Conservation (phyloP, 345 rosid species). For the Luvunga scandens region DNA sequence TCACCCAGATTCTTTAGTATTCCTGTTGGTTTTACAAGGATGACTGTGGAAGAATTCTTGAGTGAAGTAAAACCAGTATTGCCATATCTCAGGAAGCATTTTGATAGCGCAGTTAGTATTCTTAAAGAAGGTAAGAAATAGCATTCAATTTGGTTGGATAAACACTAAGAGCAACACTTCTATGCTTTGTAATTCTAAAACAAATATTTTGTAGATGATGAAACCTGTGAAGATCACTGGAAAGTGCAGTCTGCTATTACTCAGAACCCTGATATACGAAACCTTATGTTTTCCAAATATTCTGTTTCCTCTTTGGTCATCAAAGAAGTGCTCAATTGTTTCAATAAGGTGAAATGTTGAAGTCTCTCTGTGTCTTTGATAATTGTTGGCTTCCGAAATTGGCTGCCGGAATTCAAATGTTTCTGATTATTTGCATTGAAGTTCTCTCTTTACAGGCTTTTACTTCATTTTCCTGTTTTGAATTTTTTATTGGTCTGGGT, state of each 20-base stretch:
- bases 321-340: slow-evolving; percentile 65
- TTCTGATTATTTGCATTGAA: not conserved
- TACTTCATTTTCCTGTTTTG: not conserved
- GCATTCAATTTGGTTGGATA: slow-evolving; percentile 12
- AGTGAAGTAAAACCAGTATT: slow-evolving; percentile 44
- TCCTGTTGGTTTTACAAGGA: slow-evolving; percentile 37
- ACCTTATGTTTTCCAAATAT: slow-evolving; percentile 42
- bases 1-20: slow-evolving; percentile 36
- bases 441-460: not conserved
- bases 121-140: slow-evolving; percentile 55
- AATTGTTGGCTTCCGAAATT: not conserved
- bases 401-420: not conserved
- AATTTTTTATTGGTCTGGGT: not conserved
- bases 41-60: slow-evolving; percentile 44
- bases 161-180: slow-evolving; percentile 3
- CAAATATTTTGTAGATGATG: slow-evolving; percentile 43
- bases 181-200: slow-evolving; percentile 19
- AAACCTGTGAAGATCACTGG: slow-evolving; percentile 69
- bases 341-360: slow-evolving; percentile 53
- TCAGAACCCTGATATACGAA: slow-evolving; percentile 52
- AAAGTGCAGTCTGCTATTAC: slow-evolving; percentile 46
- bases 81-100: slow-evolving; percentile 51
- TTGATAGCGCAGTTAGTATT: slow-evolving; percentile 46
- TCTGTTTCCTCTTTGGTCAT: slow-evolving; percentile 45
- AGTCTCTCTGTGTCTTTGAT: slow-evolving; percentile 1